A percentile compares a stretch with the other conserved stretches of the same genome.
These are phyloP conservation scores for Gaultheria prostrata DNA, from an alignment of 148 eudicot species.

Conservation along the genomic window DNA sequence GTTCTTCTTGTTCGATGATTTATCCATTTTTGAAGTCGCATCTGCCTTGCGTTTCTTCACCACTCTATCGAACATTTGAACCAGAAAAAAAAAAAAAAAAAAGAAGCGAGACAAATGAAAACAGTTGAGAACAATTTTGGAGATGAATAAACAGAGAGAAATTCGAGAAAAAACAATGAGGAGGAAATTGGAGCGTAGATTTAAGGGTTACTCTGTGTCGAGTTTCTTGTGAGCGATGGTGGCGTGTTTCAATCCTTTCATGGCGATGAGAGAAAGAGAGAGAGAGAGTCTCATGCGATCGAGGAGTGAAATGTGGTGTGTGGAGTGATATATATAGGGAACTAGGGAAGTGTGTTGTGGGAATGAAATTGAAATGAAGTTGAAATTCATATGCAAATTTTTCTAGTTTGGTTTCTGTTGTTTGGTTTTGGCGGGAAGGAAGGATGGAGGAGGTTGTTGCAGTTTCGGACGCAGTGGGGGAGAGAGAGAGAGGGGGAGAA, in stretches of 20 bases:
- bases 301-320: neutral
- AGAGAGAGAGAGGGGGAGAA: too few species aligned
- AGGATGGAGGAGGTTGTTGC: neutral
- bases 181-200: neutral
- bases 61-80: conserved; percentile 19
- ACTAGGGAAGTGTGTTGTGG: neutral
- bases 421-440: conserved; percentile 5
- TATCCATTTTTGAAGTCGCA: conserved; percentile 7
- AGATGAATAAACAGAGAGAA: neutral
- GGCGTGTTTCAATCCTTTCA: conserved; percentile 14
- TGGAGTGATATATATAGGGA: neutral
- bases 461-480: neutral
- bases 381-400: neutral
- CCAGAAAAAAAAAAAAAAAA: neutral
- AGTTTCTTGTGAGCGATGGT: conserved; percentile 14
- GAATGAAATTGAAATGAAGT: neutral
- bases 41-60: conserved; percentile 24
- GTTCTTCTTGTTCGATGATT: conserved; percentile 18
- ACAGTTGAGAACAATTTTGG: neutral
- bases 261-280: conserved; percentile 1
- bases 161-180: neutral
- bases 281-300: neutral
- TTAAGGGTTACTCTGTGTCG: neutral
- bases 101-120: too few species aligned
- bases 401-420: too few species aligned